Percentiles rank a stretch among this genome's conserved stretches.
phyloP scores from a whole-genome alignment of 1,284 basidiomycete species.

The Boletellus deceptivus region DNA sequence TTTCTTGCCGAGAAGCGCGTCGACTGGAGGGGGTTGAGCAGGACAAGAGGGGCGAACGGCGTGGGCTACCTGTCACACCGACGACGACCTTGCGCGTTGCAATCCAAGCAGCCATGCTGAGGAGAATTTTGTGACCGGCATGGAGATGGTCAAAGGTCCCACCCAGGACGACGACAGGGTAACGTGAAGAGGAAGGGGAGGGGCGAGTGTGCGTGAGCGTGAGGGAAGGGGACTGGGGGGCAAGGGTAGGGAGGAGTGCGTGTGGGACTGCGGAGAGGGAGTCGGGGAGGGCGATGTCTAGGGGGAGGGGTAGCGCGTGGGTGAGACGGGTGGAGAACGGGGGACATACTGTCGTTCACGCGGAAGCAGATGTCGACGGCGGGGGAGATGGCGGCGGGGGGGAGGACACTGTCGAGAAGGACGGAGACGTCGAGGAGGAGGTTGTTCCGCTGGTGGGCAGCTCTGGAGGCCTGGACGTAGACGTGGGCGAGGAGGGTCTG shows the following conservation, averaged over 20 bases:
- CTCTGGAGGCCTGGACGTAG: constrained; percentile 71
- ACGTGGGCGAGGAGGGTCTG: constrained; percentile 69
- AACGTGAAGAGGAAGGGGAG: constrained; percentile 24
- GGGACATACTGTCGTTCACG: constrained; percentile 46
- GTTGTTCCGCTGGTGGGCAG: constrained; percentile 62
- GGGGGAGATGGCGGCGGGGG: constrained; percentile 40
- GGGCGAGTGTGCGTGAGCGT: neutral
- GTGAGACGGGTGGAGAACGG: neutral
- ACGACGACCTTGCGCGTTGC: constrained; percentile 79
- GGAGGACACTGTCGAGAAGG: constrained; percentile 50
- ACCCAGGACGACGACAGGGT: constrained; percentile 59
- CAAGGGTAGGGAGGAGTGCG: constrained; percentile 35
- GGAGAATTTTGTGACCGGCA: constrained; percentile 94
- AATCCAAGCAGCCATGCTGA: constrained; percentile 89
- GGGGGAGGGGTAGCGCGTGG: neutral
- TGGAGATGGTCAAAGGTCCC: constrained; percentile 97
- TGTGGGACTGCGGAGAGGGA: constrained; percentile 22
- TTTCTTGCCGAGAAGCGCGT: constrained; percentile 75
- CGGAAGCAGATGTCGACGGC: constrained; percentile 49
- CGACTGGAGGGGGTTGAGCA: constrained; percentile 46
- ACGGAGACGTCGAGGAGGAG: constrained; percentile 71
- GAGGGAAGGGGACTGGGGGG: neutral
- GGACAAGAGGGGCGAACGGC: constrained; percentile 11
- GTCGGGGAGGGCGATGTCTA: constrained; percentile 24
- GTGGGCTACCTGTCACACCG: constrained; percentile 73